Evolutionary conservation across 1,284 basidiomycete species (phyloP), one percentile per base, ranked within the genome.

Genomic region (Puccinia triticina): DNA sequence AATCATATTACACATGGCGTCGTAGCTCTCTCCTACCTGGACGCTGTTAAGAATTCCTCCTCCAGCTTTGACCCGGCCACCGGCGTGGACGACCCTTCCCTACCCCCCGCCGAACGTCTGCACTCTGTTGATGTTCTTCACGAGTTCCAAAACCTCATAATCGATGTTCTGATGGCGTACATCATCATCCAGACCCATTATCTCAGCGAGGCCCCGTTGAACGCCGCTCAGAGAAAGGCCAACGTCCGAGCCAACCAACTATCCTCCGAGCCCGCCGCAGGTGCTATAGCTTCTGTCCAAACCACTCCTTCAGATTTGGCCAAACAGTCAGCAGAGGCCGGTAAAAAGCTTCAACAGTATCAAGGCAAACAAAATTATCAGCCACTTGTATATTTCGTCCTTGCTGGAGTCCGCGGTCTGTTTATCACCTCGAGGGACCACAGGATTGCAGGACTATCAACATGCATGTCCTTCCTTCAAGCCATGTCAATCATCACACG

Each of bases 111-210:
- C 18, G 21, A 1, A 4, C 10, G 40, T 43, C 12, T 43, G 40
- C 40, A 43, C 40, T 69, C 66, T n/a, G 43, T 43, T 11, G 23
- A 69, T 46, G 37, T 69, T 69, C 66, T 69, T 1, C 29, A 69
- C n/a, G 66, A 69, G 2, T 69, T 69, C 40, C 29, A 32, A 16
- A 66, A 37, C 18, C 3, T 43, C 32, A 37, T 66, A 10, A 8
- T 37, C 21, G 64, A 66, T 66, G 32, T 69, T 2, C 16, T 46
- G 23, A n/a, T n/a, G 11, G 66, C 40, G 1, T 69, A 69, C n/a
- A 29, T 69, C 37, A 69, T 69, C 37, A 46, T 69, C 3, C 21
- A 46, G 29, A 69, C 43, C 46, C 66, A 69, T 26, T 23, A 34
- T 1, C 66, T 69, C 37, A 43, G 40, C n/a, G 18, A 32, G 29